Evolutionary conservation across 768 basidiomycete genomes (phyloP).

Genomic region (Pseudohyphozyma bogoriensis): DNA sequence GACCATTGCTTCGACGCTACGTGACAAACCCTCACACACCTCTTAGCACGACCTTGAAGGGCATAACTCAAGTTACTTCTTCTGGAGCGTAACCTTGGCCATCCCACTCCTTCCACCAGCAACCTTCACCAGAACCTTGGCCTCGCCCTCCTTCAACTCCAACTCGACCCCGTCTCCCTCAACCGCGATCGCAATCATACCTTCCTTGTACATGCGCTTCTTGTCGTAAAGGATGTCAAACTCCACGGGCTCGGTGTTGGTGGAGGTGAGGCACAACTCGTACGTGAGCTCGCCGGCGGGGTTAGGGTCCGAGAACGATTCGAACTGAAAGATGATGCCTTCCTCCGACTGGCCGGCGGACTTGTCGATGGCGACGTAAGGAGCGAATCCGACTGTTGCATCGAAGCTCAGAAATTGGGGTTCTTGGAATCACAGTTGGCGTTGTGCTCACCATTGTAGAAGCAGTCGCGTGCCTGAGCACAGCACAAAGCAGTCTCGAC

Average conservation of each 20-base stretch:
- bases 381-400: constrained; percentile 21
- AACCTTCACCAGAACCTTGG: constrained; percentile 5
- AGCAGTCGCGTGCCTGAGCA: constrained; percentile 14
- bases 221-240: constrained; percentile 27
- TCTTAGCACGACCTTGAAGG: no score
- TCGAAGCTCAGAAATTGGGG: neutral
- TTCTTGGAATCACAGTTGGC: neutral
- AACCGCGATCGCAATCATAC: constrained; percentile 6
- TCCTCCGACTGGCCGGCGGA: neutral
- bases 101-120: no score
- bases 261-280: constrained; percentile 18
- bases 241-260: constrained; percentile 8
- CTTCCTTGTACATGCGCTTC: constrained; percentile 24
- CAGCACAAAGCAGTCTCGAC: constrained; percentile 24
- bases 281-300: constrained; percentile 3
- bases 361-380: constrained; percentile 5
- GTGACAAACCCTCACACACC: no score
- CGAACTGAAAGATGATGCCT: constrained; percentile 15
- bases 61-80: no score
- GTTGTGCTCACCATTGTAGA: constrained; percentile 8
- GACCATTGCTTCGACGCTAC: no score
- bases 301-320: constrained; percentile 18
- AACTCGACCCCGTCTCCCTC: constrained; percentile 17
- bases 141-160: constrained; percentile 1
- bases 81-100: no score